These are phyloP conservation scores for Adansonia grandidieri DNA, from an alignment of 441 rosid species.

Conservation along the genomic window DNA sequence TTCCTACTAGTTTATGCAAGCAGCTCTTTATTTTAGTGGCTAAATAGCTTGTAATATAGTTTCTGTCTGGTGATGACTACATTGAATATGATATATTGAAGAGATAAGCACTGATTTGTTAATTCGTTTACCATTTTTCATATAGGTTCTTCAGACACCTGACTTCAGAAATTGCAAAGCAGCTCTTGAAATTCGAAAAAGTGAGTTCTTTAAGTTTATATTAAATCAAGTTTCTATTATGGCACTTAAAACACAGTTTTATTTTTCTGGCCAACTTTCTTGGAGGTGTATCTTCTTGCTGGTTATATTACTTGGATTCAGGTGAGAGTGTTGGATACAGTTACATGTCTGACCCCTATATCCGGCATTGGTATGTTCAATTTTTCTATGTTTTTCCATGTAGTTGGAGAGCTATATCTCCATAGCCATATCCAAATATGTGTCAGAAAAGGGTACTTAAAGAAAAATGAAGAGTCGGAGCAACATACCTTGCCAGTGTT, in stretches of 20 bases:
- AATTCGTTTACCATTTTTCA: slow-evolving; percentile 20
- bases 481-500: too few species aligned
- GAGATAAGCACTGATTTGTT: neutral
- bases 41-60: neutral
- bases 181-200: slow-evolving; percentile 61
- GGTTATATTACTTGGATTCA: neutral
- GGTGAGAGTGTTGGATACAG: too few species aligned
- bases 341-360: too few species aligned
- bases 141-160: slow-evolving; percentile 59
- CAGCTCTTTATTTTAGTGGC: slow-evolving; percentile 2
- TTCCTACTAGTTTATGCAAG: neutral
- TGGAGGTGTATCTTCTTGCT: neutral
- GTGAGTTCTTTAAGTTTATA: slow-evolving; percentile 45
- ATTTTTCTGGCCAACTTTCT: too few species aligned
- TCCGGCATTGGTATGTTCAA: too few species aligned
- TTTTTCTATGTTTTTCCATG: too few species aligned
- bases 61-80: neutral
- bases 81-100: neutral
- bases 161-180: slow-evolving; percentile 67
- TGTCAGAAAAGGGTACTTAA: too few species aligned
- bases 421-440: too few species aligned
- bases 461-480: too few species aligned
- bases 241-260: neutral
- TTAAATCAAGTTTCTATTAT: too few species aligned
- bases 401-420: too few species aligned